Percentiles rank a stretch among this genome's conserved stretches.
Conservation (phyloP, 495 filamentous ascomycete species). For the Penicillium samsonianum region DNA sequence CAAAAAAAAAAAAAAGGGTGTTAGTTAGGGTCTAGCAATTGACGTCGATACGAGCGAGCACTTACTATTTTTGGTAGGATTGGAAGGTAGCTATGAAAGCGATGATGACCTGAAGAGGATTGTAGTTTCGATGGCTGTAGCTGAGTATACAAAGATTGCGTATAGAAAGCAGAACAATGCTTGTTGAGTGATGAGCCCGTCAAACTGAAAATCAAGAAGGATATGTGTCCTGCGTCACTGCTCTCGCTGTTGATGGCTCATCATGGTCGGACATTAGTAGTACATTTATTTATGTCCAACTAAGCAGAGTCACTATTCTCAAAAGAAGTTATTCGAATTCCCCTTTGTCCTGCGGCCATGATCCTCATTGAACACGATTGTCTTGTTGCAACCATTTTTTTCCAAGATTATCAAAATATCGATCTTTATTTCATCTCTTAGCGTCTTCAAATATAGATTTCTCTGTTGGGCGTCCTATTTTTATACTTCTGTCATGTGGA, state of each 20-base stretch:
- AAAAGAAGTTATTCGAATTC: not conserved
- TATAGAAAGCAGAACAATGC: no score
- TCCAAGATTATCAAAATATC: not conserved
- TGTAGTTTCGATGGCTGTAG: not conserved
- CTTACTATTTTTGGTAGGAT: not conserved
- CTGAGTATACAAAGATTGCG: not conserved
- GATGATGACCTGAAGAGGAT: not conserved
- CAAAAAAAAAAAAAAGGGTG: not conserved
- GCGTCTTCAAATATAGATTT: not conserved
- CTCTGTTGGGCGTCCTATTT: not conserved
- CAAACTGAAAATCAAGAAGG: not conserved
- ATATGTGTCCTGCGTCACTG: not conserved
- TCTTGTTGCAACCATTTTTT: not conserved
- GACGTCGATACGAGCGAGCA: not conserved
- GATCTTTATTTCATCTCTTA: not conserved
- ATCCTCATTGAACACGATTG: not conserved
- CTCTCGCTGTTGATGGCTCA: not conserved
- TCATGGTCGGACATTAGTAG: not conserved
- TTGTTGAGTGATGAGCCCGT: not conserved
- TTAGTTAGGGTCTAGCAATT: not conserved
- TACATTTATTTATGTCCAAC: not conserved
- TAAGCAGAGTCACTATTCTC: not conserved
- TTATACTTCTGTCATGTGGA: not conserved
- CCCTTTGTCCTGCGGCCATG: not conserved
- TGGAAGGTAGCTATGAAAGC: not conserved